These are phyloP conservation scores for Taphrina confusa DNA, from an alignment of 1,139 yeast species.

Conservation along the genomic window DNA sequence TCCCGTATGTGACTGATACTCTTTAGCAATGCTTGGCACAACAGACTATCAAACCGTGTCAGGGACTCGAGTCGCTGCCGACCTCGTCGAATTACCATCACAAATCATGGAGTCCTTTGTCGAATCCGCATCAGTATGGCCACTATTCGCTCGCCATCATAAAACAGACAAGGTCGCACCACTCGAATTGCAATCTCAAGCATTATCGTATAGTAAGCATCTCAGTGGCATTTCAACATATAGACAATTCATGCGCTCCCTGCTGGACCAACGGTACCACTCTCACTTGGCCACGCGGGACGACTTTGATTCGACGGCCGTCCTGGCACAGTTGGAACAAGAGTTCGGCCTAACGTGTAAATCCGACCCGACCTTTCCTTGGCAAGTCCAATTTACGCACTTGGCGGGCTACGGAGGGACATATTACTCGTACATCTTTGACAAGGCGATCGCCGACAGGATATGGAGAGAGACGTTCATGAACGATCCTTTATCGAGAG, in stretches of 20 bases:
- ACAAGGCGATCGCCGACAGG: conserved; percentile 86
- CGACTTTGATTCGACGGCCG: conserved; percentile 53
- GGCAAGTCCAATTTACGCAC: conserved; percentile 96
- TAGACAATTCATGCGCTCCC: conserved; percentile 87
- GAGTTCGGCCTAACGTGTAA: conserved; percentile 49
- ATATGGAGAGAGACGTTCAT: conserved; percentile 75
- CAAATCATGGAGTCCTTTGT: conserved; percentile 94
- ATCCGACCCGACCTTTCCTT: conserved; percentile 51
- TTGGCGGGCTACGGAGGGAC: conserved; percentile 91
- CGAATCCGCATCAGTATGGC: conserved; percentile 71
- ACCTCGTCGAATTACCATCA: conserved; percentile 94
- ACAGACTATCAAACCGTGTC: conserved; percentile 87
- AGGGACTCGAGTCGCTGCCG: conserved; percentile 94
- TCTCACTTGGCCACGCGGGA: conserved; percentile 49
- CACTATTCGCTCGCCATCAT: conserved; percentile 72
- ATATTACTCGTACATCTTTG: conserved; percentile 87
- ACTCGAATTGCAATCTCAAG: conserved; percentile 52
- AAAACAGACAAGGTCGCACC: conserved; percentile 67
- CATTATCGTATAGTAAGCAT: conserved; percentile 57
- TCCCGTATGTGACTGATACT: not conserved
- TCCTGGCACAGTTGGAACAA: conserved; percentile 59
- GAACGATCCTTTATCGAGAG: conserved; percentile 60
- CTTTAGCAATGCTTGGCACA: conserved; percentile 82
- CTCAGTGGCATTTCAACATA: conserved; percentile 73
- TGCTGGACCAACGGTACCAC: conserved; percentile 80